Base-by-base conservation (phyloP, 1,284 basidiomycete species). In the Irpex sp. region DNA sequence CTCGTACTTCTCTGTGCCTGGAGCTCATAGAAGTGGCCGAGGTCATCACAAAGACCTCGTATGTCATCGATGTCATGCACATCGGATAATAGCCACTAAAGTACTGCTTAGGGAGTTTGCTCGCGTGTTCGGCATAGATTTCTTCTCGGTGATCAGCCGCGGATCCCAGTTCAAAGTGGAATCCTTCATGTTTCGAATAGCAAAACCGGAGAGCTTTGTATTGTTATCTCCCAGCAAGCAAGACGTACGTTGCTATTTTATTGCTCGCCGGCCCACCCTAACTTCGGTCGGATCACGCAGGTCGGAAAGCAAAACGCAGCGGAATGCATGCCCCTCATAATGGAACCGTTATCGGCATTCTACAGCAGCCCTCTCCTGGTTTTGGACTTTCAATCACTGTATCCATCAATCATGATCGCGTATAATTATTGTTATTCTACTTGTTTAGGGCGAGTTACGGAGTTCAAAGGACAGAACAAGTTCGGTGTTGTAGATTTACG, bases 131-230 rank as follows among this genome's bases (percentile, higher is more conserved):
- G 97, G 97, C 0, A 91, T 99, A 58, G 97, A 99, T 76, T 98
- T 98, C 74, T 94, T 92, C 73, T 97, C 96, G 0, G 96, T 98
- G 52, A 86, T 98, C 64, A 95, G 88, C 67, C 87, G 97, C 37
- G 97, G 97, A 0, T 97, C 94, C 2, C 97, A 99, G 71, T 98
- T 95, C 82, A 98, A 98, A 78, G 97, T 99, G 19, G 97, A 99
- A 79, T 96, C 95, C 0, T 97, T 99, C 78, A 91, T 99, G 89
- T 95, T 97, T 75, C 88, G 96, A 26, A 95, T 99, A 58, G 93
- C 94, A n/a, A 99, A 99, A 77, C 96, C 96, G 0, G 97, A 98
- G 74, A 93, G 86, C 68, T 96, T 94, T 70, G 85, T 97, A 48
- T 78, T 98, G 5, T 78, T 96, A 26, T 96, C 96, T 0, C 95